Base-by-base conservation (phyloP, 1,284 basidiomycete genomes). In the Sanghuangporus weigelae region DNA sequence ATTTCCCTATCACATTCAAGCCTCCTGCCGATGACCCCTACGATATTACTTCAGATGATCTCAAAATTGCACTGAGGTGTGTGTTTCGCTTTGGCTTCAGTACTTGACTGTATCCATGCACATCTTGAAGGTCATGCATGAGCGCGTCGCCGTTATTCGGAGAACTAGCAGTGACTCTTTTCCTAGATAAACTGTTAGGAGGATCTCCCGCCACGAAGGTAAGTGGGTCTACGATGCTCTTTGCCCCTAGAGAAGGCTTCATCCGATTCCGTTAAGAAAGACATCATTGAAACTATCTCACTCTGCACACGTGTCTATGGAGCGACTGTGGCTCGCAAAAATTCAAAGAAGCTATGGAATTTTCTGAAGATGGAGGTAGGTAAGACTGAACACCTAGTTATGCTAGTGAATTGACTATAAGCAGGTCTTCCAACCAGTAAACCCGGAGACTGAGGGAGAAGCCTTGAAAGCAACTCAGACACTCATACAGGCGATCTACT, bases 1-100 rank as follows among this genome's bases (percentile, higher is more conserved):
- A 99, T 76, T 99, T 98, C 76, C 97, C 97, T 0, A 99, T 99
- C 68, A 95, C 95, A 0, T 99, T 98, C 79, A 86, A 92, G 59
- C 95, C 96, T 11, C 95, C 96, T 6, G 92, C 95, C 0, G 91
- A 96, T 69, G 96, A 98, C 71, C 94, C 95, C 3, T 96, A 96
- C 73, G 92, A 92, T 7, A 97, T 99, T 67, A 92, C 89, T 1
- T 82, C 92, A 0, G 93, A 96, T 50, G 92, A 98, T 71, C 82
- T 99, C 40, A 92, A 91, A 70, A 69, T 77, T 44, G 81, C 89
- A 0, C 81, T 99, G 16, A 80, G 87, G 91, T 90, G 70, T 36
- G 21, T 44, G 23, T 2, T 23, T 54, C 2, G 14, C 38, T 58
- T 31, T 21, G 12, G 11, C 16, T 40, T 40, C 44, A 5, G 44